Evolutionary conservation across 2,329 filamentous ascomycete species (phyloP).

Genomic region (Penicillium thymicola): DNA sequence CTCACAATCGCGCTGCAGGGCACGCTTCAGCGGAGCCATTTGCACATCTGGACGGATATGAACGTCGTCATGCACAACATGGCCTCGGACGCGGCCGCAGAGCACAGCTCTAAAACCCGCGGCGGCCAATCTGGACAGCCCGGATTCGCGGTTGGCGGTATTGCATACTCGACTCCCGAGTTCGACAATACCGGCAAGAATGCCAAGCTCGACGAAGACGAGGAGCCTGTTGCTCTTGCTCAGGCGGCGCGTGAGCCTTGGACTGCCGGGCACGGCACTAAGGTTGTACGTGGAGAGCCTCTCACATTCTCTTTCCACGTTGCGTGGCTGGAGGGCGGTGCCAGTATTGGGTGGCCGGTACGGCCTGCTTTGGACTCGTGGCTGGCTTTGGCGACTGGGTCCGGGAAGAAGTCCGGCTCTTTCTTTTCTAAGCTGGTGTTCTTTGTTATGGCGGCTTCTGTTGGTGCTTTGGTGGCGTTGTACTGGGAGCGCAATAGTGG

Average conservation of each 20-base stretch:
- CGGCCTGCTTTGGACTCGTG: conserved; percentile 17
- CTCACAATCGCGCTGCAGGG: conserved; percentile 86
- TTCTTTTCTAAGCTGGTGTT: conserved; percentile 35
- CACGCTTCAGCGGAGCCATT: conserved; percentile 80
- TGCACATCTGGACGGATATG: conserved; percentile 85
- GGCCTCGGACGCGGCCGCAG: conserved; percentile 27
- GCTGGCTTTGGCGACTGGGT: conserved; percentile 10
- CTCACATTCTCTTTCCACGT: conserved; percentile 76
- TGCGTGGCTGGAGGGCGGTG: conserved; percentile 61
- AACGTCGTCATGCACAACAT: conserved; percentile 76
- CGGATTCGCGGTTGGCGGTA: conserved; percentile 80
- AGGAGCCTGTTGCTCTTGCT: conserved; percentile 45
- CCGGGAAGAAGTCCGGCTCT: conserved; percentile 8
- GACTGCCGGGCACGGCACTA: conserved; percentile 51
- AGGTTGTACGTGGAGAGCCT: conserved; percentile 82
- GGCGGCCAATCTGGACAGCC: conserved; percentile 38
- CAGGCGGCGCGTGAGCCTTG: conserved; percentile 46
- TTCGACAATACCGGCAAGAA: conserved; percentile 50
- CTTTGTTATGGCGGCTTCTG: conserved; percentile 35
- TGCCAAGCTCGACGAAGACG: conserved; percentile 19
- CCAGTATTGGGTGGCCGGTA: conserved; percentile 35
- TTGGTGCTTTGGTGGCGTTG: conserved; percentile 36
- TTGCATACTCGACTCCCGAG: conserved; percentile 79
- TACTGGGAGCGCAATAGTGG: conserved; percentile 37
- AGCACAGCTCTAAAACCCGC: conserved; percentile 55